A percentile compares a stretch with the other conserved stretches of the same genome.
Evolutionary conservation across 495 filamentous ascomycete genomes (phyloP).

Genomic region (Xylaria bambusicola): DNA sequence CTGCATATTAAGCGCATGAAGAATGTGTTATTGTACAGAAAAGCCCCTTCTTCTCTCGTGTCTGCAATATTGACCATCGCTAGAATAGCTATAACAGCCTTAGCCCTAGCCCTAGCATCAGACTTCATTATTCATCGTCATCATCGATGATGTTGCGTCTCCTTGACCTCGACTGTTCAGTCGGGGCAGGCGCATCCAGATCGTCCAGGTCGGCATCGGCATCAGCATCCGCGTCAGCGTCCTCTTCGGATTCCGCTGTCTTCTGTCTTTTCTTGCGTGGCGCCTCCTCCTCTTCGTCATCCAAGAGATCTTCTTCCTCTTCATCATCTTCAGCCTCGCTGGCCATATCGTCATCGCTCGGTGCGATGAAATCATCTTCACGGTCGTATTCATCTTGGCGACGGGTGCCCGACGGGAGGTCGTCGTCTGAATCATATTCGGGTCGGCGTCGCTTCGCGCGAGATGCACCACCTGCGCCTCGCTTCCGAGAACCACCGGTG

Average conservation of each 20-base stretch:
- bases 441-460: slow-evolving; percentile 48
- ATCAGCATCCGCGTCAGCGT: slow-evolving; percentile 46
- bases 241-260: slow-evolving; percentile 48
- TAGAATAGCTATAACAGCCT: too few species aligned
- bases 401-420: slow-evolving; percentile 61
- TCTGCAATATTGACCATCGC: background rate
- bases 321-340: slow-evolving; percentile 63
- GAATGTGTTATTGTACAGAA: slow-evolving; percentile 10
- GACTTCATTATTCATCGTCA: slow-evolving; percentile 45
- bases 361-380: slow-evolving; percentile 76
- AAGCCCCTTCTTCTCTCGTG: background rate
- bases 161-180: slow-evolving; percentile 33
- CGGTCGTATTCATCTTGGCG: slow-evolving; percentile 82
- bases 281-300: slow-evolving; percentile 49
- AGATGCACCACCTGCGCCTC: slow-evolving; percentile 41
- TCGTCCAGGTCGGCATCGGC: slow-evolving; percentile 36
- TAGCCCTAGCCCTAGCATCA: too few species aligned
- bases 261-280: slow-evolving; percentile 53
- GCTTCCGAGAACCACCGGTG: slow-evolving; percentile 42
- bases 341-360: slow-evolving; percentile 68
- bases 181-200: slow-evolving; percentile 40
- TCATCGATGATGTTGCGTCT: slow-evolving; percentile 50
- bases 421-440: slow-evolving; percentile 65
- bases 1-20: too few species aligned
- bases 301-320: slow-evolving; percentile 52